Evolutionary conservation across 2,329 filamentous ascomycete species (phyloP).

Genomic region (Xylariales sp.): DNA sequence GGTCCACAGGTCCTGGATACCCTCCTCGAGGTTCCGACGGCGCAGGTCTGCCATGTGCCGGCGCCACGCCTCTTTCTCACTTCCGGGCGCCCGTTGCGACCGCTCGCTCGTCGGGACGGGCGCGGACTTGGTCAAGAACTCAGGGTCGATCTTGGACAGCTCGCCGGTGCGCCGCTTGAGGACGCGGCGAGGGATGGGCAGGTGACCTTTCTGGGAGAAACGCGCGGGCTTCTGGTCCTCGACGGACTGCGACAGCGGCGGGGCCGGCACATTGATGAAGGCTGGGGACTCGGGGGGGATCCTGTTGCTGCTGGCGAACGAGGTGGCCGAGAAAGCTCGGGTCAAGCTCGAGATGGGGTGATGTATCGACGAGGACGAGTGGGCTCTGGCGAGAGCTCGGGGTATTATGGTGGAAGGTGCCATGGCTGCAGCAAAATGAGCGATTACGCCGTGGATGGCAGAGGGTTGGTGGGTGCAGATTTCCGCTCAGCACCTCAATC

Average conservation of each 20-base stretch:
- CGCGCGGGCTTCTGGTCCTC: slow-evolving; percentile 34
- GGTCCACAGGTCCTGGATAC: slow-evolving; percentile 63
- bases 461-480: too few species aligned
- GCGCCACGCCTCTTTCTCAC: slow-evolving; percentile 56
- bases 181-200: slow-evolving; percentile 78
- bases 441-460: too few species aligned
- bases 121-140: slow-evolving; percentile 58
- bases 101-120: slow-evolving; percentile 44
- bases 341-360: slow-evolving; percentile 3
- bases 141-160: slow-evolving; percentile 52
- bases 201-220: slow-evolving; percentile 61
- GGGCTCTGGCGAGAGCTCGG: slow-evolving; percentile 1
- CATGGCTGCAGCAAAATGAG: too few species aligned
- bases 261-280: slow-evolving; percentile 77
- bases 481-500: too few species aligned
- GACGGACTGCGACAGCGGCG: slow-evolving; percentile 61
- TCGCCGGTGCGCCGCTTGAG: slow-evolving; percentile 57
- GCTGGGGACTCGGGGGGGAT: slow-evolving; percentile 84
- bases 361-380: background rate
- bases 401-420: slow-evolving; percentile 3
- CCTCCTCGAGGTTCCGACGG: slow-evolving; percentile 66
- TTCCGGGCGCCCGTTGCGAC: slow-evolving; percentile 28
- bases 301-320: slow-evolving; percentile 1
- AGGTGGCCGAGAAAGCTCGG: slow-evolving; percentile 7
- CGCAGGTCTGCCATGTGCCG: slow-evolving; percentile 67